Evolutionary conservation across 495 filamentous ascomycete genomes (phyloP), one percentile per base, ranked within the genome.

Genomic region (Annulohypoxylon nitens): DNA sequence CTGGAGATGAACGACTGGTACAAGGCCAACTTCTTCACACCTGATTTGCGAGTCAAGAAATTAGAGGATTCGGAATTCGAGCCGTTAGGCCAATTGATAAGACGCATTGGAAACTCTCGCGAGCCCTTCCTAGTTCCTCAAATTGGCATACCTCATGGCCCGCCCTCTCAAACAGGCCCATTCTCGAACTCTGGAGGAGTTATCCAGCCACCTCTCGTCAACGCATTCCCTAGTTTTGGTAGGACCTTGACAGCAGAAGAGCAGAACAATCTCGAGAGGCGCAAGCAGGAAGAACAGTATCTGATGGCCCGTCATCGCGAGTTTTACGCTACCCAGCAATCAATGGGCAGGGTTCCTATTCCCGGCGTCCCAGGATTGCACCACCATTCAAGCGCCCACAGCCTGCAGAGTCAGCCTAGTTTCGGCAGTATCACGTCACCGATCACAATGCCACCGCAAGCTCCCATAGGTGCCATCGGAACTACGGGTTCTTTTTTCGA

Each of bases 1-100:
- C 85, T 99, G 54, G 96, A 98, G 80, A 99, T 99, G 96, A 95
- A 99, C 76, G 96, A 99, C 75, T 99, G 96, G 96, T 99, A 97
- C 83, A 97, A 98, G 81, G 97, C 93, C 53, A 94, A 94, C 50
- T 99, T 98, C 84, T 99, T 99, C 82, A 96, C 93, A 9, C 89
- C 94, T 0, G 95, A 99, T 67, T 86, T 99, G 33, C 90, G 95
- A 53, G 95, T 99, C 61, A 97, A 95, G 83, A 97, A 97, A 75
- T 82, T 93, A 3, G 96, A 99, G 81, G 96, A 98, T 72, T 82
- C 85, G 0, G 95, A 99, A 45, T 99, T 97, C 67, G 97, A 99
- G 81, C 97, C 95, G 20, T 82, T 99, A n/a, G 96, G 95, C 8
- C 93, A 97, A 78, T 86, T 99, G 25, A 97, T 99, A 69, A 88